Conservation (phyloP, 768 basidiomycete genomes). For the Boletus pseudo-olivaceus region DNA sequence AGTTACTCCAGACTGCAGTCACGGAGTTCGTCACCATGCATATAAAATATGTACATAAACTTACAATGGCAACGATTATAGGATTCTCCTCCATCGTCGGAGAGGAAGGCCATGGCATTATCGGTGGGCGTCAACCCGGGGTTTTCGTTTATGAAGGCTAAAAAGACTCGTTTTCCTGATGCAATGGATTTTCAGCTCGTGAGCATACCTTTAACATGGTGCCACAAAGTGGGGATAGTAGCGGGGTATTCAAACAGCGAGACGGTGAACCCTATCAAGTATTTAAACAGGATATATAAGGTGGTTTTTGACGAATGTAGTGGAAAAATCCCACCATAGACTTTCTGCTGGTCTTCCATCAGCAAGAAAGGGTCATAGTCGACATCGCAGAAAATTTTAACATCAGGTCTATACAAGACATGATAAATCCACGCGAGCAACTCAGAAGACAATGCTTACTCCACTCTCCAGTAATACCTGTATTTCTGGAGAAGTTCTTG, state of each 20-base stretch:
- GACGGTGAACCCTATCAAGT: conserved; percentile 64
- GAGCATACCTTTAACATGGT: conserved; percentile 57
- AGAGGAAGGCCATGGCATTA: conserved; percentile 72
- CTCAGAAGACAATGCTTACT: conserved; percentile 45
- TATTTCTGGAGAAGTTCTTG: conserved; percentile 74
- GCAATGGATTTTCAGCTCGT: not conserved
- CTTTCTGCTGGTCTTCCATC: conserved; percentile 77
- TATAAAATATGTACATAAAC: conserved; percentile 25
- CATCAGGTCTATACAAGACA: conserved; percentile 51
- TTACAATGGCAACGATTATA: conserved; percentile 80
- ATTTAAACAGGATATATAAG: conserved; percentile 19
- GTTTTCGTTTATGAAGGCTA: conserved; percentile 65
- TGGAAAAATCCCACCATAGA: conserved; percentile 56
- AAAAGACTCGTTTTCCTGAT: not conserved
- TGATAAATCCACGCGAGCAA: conserved; percentile 6
- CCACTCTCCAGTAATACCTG: conserved; percentile 89
- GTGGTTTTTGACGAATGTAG: conserved; percentile 6
- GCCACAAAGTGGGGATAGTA: conserved; percentile 83
- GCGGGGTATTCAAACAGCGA: conserved; percentile 73
- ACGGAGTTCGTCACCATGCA: conserved; percentile 9
- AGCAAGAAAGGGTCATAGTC: conserved; percentile 76
- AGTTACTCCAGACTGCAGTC: conserved; percentile 63
- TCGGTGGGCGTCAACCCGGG: conserved; percentile 58
- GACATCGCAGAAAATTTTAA: conserved; percentile 80
- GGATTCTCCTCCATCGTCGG: conserved; percentile 61